Conservation (phyloP, 306 rosid genomes). For the Albizia julibrissin region DNA sequence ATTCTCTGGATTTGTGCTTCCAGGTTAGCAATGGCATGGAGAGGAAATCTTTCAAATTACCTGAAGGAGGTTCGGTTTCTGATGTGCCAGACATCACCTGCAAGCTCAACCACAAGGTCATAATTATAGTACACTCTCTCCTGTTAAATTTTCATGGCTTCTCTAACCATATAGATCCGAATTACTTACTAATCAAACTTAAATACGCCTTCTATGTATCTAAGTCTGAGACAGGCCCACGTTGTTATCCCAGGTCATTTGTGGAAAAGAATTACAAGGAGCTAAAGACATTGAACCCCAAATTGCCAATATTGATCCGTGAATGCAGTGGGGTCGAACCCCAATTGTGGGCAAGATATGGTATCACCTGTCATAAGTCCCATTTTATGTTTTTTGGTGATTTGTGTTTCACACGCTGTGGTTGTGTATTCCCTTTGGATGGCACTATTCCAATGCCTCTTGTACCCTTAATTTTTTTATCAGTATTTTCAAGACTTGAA, state of each 20-base stretch:
- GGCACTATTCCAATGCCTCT: not conserved
- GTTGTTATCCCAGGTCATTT: constrained; percentile 56
- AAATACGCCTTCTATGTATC: not conserved
- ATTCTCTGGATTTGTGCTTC: constrained; percentile 15
- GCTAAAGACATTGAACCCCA: constrained; percentile 82
- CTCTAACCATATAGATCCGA: not conserved
- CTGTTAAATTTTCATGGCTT: not conserved
- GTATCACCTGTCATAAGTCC: constrained; percentile 45
- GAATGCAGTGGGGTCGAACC: constrained; percentile 86
- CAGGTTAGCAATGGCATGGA: constrained; percentile 78
- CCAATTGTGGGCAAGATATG: constrained; percentile 96
- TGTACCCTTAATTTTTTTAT: not conserved
- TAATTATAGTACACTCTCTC: constrained; percentile 17
- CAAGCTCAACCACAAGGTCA: constrained; percentile 85
- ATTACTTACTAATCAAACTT: not conserved
- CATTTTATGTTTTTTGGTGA: not conserved
- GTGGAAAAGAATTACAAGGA: constrained; percentile 88
- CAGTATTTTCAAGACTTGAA: not conserved
- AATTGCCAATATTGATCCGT: constrained; percentile 86
- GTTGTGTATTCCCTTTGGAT: constrained; percentile 19
- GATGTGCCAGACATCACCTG: constrained; percentile 89
- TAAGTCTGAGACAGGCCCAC: constrained; percentile 13
- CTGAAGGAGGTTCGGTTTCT: constrained; percentile 88
- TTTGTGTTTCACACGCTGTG: constrained; percentile 8
- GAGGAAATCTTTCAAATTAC: constrained; percentile 69